Evolutionary conservation across 345 rosid species (phyloP).

Genomic region (Lepidium sativum): DNA sequence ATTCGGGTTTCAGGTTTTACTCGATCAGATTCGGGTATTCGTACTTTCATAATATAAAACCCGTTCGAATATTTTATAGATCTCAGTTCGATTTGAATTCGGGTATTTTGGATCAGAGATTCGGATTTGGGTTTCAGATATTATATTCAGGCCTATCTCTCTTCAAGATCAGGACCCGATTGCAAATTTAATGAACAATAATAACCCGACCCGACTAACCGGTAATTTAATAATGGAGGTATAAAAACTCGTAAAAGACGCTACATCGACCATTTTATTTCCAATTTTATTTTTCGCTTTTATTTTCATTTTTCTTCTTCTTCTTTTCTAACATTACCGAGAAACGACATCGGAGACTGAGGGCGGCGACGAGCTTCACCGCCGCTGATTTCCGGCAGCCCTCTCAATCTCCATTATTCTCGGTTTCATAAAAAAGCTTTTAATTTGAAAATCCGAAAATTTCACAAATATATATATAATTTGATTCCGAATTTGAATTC

Average conservation of each 20-base stretch:
- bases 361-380: constrained; percentile 28
- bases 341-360: constrained; percentile 24
- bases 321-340: neutral
- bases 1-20: too few relatives aligned
- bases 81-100: too few relatives aligned
- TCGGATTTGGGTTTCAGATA: too few relatives aligned
- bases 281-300: constrained; percentile 1
- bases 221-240: constrained; percentile 9
- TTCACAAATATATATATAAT: neutral
- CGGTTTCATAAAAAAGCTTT: too few relatives aligned
- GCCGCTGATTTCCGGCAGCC: constrained; percentile 21
- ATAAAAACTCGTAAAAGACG: constrained; percentile 22
- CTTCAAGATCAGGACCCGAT: neutral
- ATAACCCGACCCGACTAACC: neutral
- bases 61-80: too few relatives aligned
- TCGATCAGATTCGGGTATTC: too few relatives aligned
- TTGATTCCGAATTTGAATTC: neutral
- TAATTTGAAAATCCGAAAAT: constrained; percentile 1
- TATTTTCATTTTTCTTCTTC: neutral
- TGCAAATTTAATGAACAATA: neutral
- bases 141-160: too few relatives aligned
- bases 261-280: constrained; percentile 27
- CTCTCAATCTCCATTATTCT: constrained; percentile 25
- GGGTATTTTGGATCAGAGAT: too few relatives aligned
- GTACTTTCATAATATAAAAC: too few relatives aligned